Conservation (phyloP, 1,139 yeast genomes). For the Yamadazyma triangularis region DNA sequence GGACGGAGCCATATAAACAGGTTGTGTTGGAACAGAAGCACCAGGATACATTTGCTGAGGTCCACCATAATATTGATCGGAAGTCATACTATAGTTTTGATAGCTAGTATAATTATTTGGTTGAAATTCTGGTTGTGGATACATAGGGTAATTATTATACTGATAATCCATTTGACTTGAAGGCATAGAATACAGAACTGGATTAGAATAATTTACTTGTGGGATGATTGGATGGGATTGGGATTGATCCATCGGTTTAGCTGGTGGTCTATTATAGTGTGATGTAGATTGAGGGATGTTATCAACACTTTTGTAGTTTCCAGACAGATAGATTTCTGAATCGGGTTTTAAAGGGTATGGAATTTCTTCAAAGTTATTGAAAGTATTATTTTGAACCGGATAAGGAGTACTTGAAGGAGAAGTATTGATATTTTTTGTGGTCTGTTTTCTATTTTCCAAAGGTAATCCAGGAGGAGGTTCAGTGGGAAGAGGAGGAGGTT, state of each 20-base stretch:
- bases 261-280: not conserved
- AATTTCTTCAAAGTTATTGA: constrained; percentile 16
- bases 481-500: constrained; percentile 19
- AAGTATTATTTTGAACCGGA: constrained; percentile 11
- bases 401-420: constrained; percentile 9
- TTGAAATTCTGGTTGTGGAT: no score
- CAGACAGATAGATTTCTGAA: not conserved
- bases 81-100: no score
- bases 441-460: constrained; percentile 3
- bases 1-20: not conserved
- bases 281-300: not conserved
- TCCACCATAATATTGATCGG: not conserved
- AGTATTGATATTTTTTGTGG: not conserved
- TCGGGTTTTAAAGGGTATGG: constrained; percentile 15
- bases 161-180: no score
- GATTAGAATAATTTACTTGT: no score
- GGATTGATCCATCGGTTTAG: not conserved
- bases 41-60: not conserved
- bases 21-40: no score
- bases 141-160: no score
- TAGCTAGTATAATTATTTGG: no score
- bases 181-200: no score
- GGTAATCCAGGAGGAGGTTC: constrained; percentile 16
- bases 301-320: not conserved
- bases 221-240: no score